Conservation (phyloP, 768 basidiomycete genomes). For the Steccherinum ochraceum region DNA sequence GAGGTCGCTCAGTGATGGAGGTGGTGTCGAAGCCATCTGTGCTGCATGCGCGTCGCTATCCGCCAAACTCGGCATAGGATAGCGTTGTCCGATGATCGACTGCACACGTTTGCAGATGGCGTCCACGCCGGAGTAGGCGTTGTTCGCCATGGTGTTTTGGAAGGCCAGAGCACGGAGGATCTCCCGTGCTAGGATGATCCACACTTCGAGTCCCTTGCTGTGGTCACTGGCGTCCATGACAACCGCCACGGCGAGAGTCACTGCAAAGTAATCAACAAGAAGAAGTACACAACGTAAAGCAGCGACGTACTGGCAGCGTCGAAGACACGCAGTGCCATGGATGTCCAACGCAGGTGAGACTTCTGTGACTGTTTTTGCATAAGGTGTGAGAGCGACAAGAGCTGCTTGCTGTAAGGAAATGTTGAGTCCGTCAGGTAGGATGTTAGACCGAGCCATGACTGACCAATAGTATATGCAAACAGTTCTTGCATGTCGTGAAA, state of each 20-base stretch:
- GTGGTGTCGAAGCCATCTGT: slow-evolving; percentile 1
- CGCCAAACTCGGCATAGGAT: neutral
- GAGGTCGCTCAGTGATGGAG: slow-evolving; percentile 10
- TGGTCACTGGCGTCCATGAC: slow-evolving; percentile 17
- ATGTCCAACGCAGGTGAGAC: slow-evolving; percentile 8
- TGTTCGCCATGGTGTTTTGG: slow-evolving; percentile 1
- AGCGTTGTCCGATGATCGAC: neutral
- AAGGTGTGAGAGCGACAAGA: slow-evolving; percentile 11
- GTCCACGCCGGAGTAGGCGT: slow-evolving; percentile 12
- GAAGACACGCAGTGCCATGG: slow-evolving; percentile 7
- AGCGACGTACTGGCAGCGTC: slow-evolving; percentile 14
- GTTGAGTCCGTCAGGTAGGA: neutral
- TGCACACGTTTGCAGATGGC: slow-evolving; percentile 14
- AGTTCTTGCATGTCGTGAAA: neutral
- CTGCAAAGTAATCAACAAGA: slow-evolving; percentile 4
- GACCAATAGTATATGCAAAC: slow-evolving; percentile 5
- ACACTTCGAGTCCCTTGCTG: slow-evolving; percentile 19
- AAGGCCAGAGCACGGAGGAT: neutral
- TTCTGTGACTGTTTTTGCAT: slow-evolving; percentile 2
- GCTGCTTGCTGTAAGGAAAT: slow-evolving; percentile 12
- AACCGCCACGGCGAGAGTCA: slow-evolving; percentile 18
- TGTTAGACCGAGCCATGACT: neutral
- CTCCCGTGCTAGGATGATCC: slow-evolving; percentile 9
- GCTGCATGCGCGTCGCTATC: neutral
- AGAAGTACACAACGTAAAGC: neutral